Evolutionary conservation across 176 grass and related monocot species (phyloP).

Genomic region (Carex cristatella): DNA sequence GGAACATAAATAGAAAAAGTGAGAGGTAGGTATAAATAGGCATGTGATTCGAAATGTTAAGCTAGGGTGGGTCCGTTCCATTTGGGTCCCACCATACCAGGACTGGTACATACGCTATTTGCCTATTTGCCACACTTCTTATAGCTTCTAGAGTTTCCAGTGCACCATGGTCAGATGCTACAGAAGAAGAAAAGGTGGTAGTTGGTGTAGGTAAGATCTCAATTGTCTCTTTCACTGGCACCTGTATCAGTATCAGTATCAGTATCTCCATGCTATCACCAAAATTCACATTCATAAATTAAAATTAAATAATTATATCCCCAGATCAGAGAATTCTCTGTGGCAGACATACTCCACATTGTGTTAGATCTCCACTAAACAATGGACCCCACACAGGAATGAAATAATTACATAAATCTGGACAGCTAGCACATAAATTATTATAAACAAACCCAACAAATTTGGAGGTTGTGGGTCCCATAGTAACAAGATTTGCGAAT

Average conservation of each 20-base stretch:
- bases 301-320: neutral
- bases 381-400: neutral
- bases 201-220: constrained; percentile 10
- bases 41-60: neutral
- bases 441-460: neutral
- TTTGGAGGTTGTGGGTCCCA: neutral
- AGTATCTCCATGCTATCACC: neutral
- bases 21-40: neutral
- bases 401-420: neutral
- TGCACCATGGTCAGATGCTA: constrained; percentile 12
- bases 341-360: neutral
- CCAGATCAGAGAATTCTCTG: neutral
- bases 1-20: neutral
- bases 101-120: neutral
- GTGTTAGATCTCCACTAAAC: neutral
- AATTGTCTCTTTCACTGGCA: neutral
- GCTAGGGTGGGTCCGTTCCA: neutral
- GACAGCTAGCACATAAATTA: neutral
- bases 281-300: neutral
- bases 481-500: too few relatives aligned
- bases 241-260: constrained; percentile 6
- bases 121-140: neutral
- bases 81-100: neutral
- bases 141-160: neutral
- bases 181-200: neutral